phyloP scores from a whole-genome alignment of 805 yeast genomes.

The Metschnikowia arizonensis region DNA sequence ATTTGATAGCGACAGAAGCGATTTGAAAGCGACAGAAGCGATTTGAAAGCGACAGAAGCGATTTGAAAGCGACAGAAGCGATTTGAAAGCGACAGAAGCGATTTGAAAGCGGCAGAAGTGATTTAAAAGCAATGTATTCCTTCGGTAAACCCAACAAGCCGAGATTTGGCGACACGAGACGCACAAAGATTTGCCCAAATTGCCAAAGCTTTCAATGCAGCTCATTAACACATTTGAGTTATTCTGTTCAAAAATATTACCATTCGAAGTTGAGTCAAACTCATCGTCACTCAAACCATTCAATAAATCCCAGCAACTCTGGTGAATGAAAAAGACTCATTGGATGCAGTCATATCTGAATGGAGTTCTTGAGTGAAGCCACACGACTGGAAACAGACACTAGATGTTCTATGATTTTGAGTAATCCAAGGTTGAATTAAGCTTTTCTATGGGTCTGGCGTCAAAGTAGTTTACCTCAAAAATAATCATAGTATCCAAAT shows the following conservation, averaged over 20 bases:
- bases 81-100: too few relatives aligned
- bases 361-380: conserved; percentile 9
- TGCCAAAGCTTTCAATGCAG: neutral
- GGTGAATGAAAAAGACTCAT: conserved; percentile 16
- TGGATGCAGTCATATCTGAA: conserved; percentile 14
- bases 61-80: too few relatives aligned
- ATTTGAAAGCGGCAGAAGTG: conserved; percentile 21
- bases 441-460: too few relatives aligned
- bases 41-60: too few relatives aligned
- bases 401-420: too few relatives aligned
- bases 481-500: too few relatives aligned
- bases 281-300: neutral
- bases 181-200: neutral
- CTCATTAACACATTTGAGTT: conserved; percentile 28
- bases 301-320: conserved; percentile 15
- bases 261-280: neutral
- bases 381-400: conserved; percentile 1
- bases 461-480: too few relatives aligned
- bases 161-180: conserved; percentile 6
- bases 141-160: conserved; percentile 31
- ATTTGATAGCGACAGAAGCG: too few relatives aligned
- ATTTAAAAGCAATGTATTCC: conserved; percentile 26
- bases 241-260: conserved; percentile 19
- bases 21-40: too few relatives aligned
- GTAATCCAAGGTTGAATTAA: too few relatives aligned